Evolutionary conservation across 1,284 basidiomycete genomes (phyloP).

Genomic region (Boletus subluridellus): DNA sequence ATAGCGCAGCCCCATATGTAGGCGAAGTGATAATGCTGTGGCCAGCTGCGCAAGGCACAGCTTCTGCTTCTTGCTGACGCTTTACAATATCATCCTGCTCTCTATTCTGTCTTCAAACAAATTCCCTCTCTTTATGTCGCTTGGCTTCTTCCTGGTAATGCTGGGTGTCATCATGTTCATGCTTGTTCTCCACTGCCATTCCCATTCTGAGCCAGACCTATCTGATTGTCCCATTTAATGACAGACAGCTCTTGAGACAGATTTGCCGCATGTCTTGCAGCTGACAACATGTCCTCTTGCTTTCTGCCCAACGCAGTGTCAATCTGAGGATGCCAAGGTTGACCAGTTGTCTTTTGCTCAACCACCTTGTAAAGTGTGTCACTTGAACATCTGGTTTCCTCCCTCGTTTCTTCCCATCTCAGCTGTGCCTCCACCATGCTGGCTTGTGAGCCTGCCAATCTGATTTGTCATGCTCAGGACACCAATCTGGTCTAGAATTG

Average conservation of each 20-base stretch:
- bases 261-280: slow-evolving; percentile 27
- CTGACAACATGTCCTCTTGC: slow-evolving; percentile 26
- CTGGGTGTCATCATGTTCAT: slow-evolving; percentile 18
- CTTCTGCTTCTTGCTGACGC: slow-evolving; percentile 44
- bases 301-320: slow-evolving; percentile 26
- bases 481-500: slow-evolving; percentile 28
- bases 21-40: slow-evolving; percentile 23
- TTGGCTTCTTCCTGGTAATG: slow-evolving; percentile 27
- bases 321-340: slow-evolving; percentile 25
- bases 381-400: slow-evolving; percentile 16
- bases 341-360: slow-evolving; percentile 22
- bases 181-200: slow-evolving; percentile 28
- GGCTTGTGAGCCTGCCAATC: slow-evolving; percentile 41
- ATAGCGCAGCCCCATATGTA: slow-evolving; percentile 15
- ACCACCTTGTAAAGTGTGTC: slow-evolving; percentile 25
- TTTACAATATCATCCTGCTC: slow-evolving; percentile 49
- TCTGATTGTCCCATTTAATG: slow-evolving; percentile 29
- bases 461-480: slow-evolving; percentile 37
- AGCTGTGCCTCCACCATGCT: slow-evolving; percentile 31
- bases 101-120: slow-evolving; percentile 31
- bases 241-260: slow-evolving; percentile 26
- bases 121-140: slow-evolving; percentile 35
- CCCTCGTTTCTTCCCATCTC: slow-evolving; percentile 29
- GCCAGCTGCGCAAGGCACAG: slow-evolving; percentile 29
- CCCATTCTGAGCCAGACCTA: slow-evolving; percentile 26